Percentiles rank a stretch among this genome's conserved stretches.
These are phyloP conservation scores for Suillus discolor DNA, from an alignment of 768 basidiomycete genomes.

Conservation along the genomic window DNA sequence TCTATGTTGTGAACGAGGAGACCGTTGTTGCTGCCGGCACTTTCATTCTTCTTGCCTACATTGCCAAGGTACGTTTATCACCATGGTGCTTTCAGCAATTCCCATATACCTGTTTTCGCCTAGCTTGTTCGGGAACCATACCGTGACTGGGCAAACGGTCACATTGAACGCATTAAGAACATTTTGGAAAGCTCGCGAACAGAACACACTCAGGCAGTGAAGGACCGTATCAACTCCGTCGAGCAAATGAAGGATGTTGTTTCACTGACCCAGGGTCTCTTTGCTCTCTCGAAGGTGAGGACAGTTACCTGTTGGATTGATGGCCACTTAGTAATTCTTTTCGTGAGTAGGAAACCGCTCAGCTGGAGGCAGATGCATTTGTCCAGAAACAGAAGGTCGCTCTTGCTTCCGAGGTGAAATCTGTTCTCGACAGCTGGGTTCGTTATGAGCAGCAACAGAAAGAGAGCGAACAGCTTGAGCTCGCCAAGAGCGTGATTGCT, in stretches of 20 bases:
- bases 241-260: constrained; percentile 96
- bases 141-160: constrained; percentile 87
- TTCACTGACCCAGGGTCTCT: constrained; percentile 86
- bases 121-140: constrained; percentile 86
- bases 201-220: constrained; percentile 92
- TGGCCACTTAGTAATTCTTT: background rate
- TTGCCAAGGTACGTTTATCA: constrained; percentile 68
- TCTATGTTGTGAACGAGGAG: constrained; percentile 98
- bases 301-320: background rate
- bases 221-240: constrained; percentile 90
- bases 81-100: constrained; percentile 5
- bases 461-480: constrained; percentile 93
- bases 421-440: constrained; percentile 97
- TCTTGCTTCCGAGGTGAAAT: constrained; percentile 86
- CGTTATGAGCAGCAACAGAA: constrained; percentile 96
- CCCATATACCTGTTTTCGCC: constrained; percentile 17
- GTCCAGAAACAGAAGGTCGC: constrained; percentile 87
- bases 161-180: constrained; percentile 81
- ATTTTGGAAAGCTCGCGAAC: constrained; percentile 81
- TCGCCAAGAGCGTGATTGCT: constrained; percentile 85
- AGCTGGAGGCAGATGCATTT: constrained; percentile 88
- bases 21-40: constrained; percentile 85
- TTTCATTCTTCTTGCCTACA: constrained; percentile 77
- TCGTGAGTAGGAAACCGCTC: constrained; percentile 77
- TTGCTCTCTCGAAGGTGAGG: constrained; percentile 85